Evolutionary conservation across 495 filamentous ascomycete genomes (phyloP).

Genomic region (Hypoxylon perforatum): DNA sequence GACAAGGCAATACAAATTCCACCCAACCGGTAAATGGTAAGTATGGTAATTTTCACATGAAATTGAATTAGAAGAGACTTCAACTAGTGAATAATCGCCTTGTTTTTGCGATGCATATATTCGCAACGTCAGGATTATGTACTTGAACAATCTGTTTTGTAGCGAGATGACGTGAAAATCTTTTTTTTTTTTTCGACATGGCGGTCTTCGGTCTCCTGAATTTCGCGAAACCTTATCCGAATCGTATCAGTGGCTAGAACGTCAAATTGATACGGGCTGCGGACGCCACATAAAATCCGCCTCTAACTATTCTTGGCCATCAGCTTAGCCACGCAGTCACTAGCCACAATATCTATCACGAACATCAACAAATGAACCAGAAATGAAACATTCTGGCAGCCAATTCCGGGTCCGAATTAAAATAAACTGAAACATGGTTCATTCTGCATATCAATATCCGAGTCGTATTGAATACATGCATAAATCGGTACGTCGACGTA

Average conservation of each 20-base stretch:
- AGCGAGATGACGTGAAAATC: constrained; percentile 14
- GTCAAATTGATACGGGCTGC: not conserved
- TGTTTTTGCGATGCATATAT: not conserved
- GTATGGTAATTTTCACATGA: not conserved
- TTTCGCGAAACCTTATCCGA: constrained; percentile 2
- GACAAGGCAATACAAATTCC: too few relatives aligned
- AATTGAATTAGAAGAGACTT: not conserved
- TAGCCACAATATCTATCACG: too few relatives aligned
- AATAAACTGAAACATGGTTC: too few relatives aligned
- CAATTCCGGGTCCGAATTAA: too few relatives aligned
- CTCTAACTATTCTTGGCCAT: too few relatives aligned
- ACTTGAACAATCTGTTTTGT: not conserved
- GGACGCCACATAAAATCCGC: not conserved
- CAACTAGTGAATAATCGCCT: not conserved
- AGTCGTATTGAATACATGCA: not conserved
- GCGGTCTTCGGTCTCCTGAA: constrained; percentile 3
- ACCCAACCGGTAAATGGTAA: not conserved
- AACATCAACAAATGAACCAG: too few relatives aligned
- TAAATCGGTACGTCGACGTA: not conserved
- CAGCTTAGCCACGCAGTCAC: too few relatives aligned
- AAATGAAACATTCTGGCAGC: too few relatives aligned
- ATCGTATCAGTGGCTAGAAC: not conserved
- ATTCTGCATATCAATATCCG: too few relatives aligned
- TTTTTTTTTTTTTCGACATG: constrained; percentile 9
- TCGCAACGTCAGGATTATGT: not conserved